A percentile compares a stretch with the other conserved stretches of the same genome.
Conservation (phyloP, 164 flowering plant genomes). For the Magnolia sinica region DNA sequence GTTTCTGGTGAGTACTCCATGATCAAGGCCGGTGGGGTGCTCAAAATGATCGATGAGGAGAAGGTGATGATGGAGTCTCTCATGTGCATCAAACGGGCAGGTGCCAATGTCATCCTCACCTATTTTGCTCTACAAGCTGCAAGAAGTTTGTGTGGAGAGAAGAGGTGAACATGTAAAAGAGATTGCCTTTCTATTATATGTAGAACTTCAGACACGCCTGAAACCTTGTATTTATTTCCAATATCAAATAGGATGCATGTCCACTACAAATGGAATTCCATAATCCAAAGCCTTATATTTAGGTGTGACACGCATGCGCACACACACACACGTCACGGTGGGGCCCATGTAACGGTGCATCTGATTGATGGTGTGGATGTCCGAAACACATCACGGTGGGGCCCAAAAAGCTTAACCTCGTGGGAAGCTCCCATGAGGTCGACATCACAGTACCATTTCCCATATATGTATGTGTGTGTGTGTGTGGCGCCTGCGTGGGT, state of each 20-base stretch:
- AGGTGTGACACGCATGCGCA: too few relatives aligned
- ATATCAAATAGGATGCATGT: background rate
- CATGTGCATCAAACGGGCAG: slow-evolving; percentile 89
- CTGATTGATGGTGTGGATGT: too few relatives aligned
- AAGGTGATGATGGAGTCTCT: slow-evolving; percentile 93
- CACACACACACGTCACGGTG: too few relatives aligned
- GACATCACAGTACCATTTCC: too few relatives aligned
- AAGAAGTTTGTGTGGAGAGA: slow-evolving; percentile 73
- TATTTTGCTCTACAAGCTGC: slow-evolving; percentile 94
- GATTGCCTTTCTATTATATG: background rate
- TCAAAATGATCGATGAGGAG: slow-evolving; percentile 92
- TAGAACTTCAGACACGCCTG: background rate
- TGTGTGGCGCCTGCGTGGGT: background rate
- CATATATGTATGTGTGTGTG: too few relatives aligned
- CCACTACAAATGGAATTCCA: background rate
- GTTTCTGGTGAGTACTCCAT: slow-evolving; percentile 97
- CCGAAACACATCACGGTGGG: too few relatives aligned
- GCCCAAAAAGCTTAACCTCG: too few relatives aligned
- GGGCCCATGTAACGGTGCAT: too few relatives aligned
- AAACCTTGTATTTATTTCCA: background rate
- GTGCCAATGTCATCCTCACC: slow-evolving; percentile 88
- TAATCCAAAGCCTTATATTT: background rate
- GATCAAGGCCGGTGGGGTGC: slow-evolving; percentile 89
- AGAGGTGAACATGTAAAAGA: slow-evolving; percentile 33
- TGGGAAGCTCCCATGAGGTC: too few relatives aligned